Base-by-base conservation (phyloP, 2,329 filamentous ascomycete genomes). In the Diaporthe longicolla region DNA sequence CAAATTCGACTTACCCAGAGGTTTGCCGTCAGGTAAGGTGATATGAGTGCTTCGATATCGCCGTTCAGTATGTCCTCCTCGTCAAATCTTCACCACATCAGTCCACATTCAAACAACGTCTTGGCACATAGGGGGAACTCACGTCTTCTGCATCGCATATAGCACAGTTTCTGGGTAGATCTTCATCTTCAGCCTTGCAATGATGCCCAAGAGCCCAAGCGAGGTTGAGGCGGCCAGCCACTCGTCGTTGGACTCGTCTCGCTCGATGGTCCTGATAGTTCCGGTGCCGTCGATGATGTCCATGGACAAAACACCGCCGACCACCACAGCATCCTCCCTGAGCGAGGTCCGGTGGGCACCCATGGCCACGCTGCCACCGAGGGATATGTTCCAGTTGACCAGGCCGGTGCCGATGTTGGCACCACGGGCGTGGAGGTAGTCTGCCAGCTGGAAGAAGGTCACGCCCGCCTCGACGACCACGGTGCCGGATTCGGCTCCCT, bases 361-460 rank as follows among this genome's bases (percentile, higher is more conserved):
- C 87, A 89, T 89, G 5, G 87, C 87, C 5, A 88, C 83, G 52
- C 84, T 85, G 19, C 87, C 87, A 0, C 85, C 87, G 48, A 88
- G 81, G 7, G 84, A 87, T 71, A 88, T 88, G 75, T 88, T 88
- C 87, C 87, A 89, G 77, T 88, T 89, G 6, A 88, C 86, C 5
- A 89, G 80, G 0, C 86, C 86, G 70, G 87, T 87, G 24, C 87
- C 87, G 57, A 88, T 84, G 32, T 83, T 85, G 13, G 86, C 87
- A 21, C 82, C 83, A 32, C 83, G 81, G 37, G 82, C 81, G 73
- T 88, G 87, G 40, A 89, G 82, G 73, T 85, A 88, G 72, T 87
- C 86, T 1, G 87, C 86, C 4, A 88, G 83, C 81, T 87, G 85
- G 73, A 87, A 82, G 75, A 88, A 88, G 0, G 86, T 88, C 13